These are phyloP conservation scores for Trematosphaeria pertusa DNA, from an alignment of 2,329 filamentous ascomycete species.

Conservation along the genomic window DNA sequence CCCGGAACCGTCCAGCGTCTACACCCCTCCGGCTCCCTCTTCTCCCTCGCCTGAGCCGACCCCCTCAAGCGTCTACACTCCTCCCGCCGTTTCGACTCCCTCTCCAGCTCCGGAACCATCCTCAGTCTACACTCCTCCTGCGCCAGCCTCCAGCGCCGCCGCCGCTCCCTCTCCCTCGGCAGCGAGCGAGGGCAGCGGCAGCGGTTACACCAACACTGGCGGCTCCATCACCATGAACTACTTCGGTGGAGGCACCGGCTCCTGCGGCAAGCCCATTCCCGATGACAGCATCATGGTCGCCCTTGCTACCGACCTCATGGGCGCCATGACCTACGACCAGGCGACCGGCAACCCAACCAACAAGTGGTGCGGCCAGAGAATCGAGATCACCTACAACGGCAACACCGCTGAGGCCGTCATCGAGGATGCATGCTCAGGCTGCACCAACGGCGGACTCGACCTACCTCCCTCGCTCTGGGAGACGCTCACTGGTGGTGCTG, in stretches of 20 bases:
- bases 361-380: conserved; percentile 43
- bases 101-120: conserved; percentile 11
- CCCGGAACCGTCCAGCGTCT: neutral
- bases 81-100: conserved; percentile 15
- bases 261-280: conserved; percentile 36
- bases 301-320: conserved; percentile 35
- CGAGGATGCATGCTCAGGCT: conserved; percentile 46
- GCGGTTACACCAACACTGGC: conserved; percentile 18
- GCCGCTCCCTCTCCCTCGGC: conserved; percentile 11
- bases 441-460: conserved; percentile 37
- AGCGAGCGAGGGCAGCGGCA: conserved; percentile 6
- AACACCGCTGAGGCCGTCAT: conserved; percentile 34
- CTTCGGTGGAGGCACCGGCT: conserved; percentile 33
- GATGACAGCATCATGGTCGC: conserved; percentile 38
- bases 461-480: conserved; percentile 40
- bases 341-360: conserved; percentile 42
- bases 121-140: conserved; percentile 1
- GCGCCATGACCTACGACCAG: conserved; percentile 36
- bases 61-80: conserved; percentile 8
- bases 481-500: conserved; percentile 26
- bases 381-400: conserved; percentile 41
- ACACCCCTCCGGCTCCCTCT: conserved; percentile 17
- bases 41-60: conserved; percentile 12
- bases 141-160: conserved; percentile 4
- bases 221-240: conserved; percentile 46